Evolutionary conservation across 306 rosid genomes (phyloP).

Genomic region (Vigna nakashimae): DNA sequence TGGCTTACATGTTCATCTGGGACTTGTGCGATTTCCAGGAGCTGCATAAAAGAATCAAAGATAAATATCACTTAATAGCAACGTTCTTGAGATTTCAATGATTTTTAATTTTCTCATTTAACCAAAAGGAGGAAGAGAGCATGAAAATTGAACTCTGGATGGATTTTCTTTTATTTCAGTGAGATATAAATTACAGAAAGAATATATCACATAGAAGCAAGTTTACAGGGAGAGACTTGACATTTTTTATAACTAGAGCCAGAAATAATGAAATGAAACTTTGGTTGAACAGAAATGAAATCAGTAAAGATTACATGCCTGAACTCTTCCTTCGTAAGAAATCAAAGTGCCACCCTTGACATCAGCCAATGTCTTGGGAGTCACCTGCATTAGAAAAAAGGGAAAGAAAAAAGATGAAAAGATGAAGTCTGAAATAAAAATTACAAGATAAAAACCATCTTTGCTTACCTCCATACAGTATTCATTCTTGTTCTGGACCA

Average conservation of each 20-base stretch:
- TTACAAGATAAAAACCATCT: constrained; percentile 10
- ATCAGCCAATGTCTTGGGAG: constrained; percentile 91
- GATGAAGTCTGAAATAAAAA: constrained; percentile 30
- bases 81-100: background rate
- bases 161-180: background rate
- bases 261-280: constrained; percentile 31
- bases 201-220: constrained; percentile 29
- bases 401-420: constrained; percentile 1
- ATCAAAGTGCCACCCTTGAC: constrained; percentile 99
- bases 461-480: constrained; percentile 90
- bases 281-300: constrained; percentile 17
- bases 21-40: constrained; percentile 98
- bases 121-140: constrained; percentile 4
- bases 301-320: constrained; percentile 42
- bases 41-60: constrained; percentile 66
- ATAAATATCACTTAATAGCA: constrained; percentile 30
- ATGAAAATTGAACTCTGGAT: background rate
- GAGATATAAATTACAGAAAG: background rate
- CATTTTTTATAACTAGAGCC: constrained; percentile 11
- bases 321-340: constrained; percentile 83
- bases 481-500: constrained; percentile 84
- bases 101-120: constrained; percentile 22
- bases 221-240: constrained; percentile 13
- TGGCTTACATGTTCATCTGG: constrained; percentile 88
- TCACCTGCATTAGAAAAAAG: constrained; percentile 39